Evolutionary conservation across 768 basidiomycete species (phyloP), one percentile per base, ranked within the genome.

Genomic region (Heimioporus sp.): DNA sequence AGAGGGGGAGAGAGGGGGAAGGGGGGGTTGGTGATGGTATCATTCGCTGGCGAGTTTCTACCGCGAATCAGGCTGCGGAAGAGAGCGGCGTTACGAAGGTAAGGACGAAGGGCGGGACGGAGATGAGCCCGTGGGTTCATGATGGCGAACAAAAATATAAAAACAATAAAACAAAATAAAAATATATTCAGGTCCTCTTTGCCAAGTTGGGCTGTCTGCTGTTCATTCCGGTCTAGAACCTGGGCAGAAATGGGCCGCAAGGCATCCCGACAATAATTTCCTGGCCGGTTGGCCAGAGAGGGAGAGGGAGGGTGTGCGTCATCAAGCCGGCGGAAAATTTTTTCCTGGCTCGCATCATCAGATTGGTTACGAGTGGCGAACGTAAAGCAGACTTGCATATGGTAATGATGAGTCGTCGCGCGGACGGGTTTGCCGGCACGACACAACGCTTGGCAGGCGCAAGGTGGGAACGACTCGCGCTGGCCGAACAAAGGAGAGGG

Each of bases 11-110:
- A 34, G 32, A 34, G 32, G 32, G 32, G 32, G 10, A 5, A 5
- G 32, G n/a, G n/a, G n/a, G n/a, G n/a, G n/a, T n/a, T n/a, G n/a
- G 24, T 28, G 24, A 28, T 28, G 24, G 24, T 6, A 28, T 28
- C 24, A 35, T 15, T 15, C 34, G 34, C 13, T 15, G 12, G 11
- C 13, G 9, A 5, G 16, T 48, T 49, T 40, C 48, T 49, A 49
- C 60, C 60, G 60, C 61, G 60, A 62, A 62, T 61, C 61, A 47
- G 3, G 43, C 38, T 45, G 52, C 50, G 49, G 51, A 61, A 5
- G 45, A 57, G 59, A 38, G 40, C 51, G 46, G 38, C 38, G 21
- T 20, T 24, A n/a, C 43, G 39, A 7, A 21, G 31, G n/a, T 48
- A 17, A 7, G 35, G 24, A 28, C 24, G 24, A 28, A 4, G 24